Conservation (phyloP, 2,329 filamentous ascomycete genomes). For the Pochonia chlamydosporia region DNA sequence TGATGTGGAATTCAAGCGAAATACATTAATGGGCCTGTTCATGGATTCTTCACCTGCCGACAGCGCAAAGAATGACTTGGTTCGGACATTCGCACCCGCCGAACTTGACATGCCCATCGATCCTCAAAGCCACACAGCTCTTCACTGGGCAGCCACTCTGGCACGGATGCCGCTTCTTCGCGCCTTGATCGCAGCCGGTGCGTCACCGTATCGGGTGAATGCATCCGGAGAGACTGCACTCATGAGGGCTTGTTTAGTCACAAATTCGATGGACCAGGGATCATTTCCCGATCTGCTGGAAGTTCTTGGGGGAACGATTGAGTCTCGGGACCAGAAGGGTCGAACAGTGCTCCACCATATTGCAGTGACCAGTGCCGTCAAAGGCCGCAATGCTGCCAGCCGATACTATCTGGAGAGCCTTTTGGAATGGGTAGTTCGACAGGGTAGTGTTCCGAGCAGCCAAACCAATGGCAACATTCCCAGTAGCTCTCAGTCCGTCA, state of each 20-base stretch:
- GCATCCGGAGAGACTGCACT: conserved; percentile 84
- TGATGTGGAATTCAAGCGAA: conserved; percentile 73
- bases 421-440: conserved; percentile 88
- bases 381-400: conserved; percentile 83
- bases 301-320: conserved; percentile 81
- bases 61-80: conserved; percentile 66
- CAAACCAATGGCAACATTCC: conserved; percentile 32
- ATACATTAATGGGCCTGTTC: conserved; percentile 76
- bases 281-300: conserved; percentile 90
- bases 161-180: conserved; percentile 78
- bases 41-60: conserved; percentile 68
- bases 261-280: conserved; percentile 87
- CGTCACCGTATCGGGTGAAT: conserved; percentile 84
- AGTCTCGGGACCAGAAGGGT: conserved; percentile 82
- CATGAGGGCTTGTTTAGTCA: conserved; percentile 87
- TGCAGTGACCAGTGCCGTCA: conserved; percentile 90
- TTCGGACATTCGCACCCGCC: conserved; percentile 66
- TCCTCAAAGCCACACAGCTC: conserved; percentile 76
- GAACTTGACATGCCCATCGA: conserved; percentile 94
- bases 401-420: conserved; percentile 95
- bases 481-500: conserved; percentile 34
- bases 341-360: conserved; percentile 95
- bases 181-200: conserved; percentile 75
- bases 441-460: conserved; percentile 60
- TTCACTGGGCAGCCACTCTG: conserved; percentile 95